Evolutionary conservation across 2,329 filamentous ascomycete species (phyloP), one percentile per base, ranked within the genome.

Genomic region (Aspergillus tamarii): DNA sequence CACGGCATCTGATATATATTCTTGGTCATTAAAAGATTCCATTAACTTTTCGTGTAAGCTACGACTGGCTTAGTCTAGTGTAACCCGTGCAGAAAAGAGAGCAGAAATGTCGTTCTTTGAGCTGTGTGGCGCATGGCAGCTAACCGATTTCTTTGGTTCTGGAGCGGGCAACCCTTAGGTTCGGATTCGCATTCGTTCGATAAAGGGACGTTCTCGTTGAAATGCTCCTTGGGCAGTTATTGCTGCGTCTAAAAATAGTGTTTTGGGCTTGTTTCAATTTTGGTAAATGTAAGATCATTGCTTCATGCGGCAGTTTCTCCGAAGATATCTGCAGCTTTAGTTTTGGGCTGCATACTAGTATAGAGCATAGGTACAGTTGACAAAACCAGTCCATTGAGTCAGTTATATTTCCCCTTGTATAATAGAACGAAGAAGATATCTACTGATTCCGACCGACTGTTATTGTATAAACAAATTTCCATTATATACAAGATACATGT

Each of bases 401-500:
- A 43, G n/a, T 5, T 21, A 46, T 11, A 46, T 21, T 36, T 9
- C 30, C 2, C n/a, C 2, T 34, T 12, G 21, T 36, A 54, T 21
- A 23, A 10, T 23, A 54, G 11, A 39, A 28, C 23, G 34, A 59
- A 48, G 52, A 36, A 19, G 11, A 43, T 10, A 43, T 26, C 14
- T 16, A 23, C 41, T 23, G 7, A 26, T 14, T 39, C 48, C 21
- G 11, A 30, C 39, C 34, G 16, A n/a, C 41, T 11, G 36, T 41
- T 41, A 30, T 45, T 45, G 34, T 56, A 32, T 54, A 48, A 28
- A 1, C 36, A 21, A 45, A 48, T 32, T 41, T 21, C 19, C 53
- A 48, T 61, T 61, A 61, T 57, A 52, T 57, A 61, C 53, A 57
- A 57, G 43, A 34, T 43, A 52, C 45, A 56, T 56, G 53, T 28